phyloP scores from a whole-genome alignment of 208 protist species.

The Trypanosoma mega region DNA sequence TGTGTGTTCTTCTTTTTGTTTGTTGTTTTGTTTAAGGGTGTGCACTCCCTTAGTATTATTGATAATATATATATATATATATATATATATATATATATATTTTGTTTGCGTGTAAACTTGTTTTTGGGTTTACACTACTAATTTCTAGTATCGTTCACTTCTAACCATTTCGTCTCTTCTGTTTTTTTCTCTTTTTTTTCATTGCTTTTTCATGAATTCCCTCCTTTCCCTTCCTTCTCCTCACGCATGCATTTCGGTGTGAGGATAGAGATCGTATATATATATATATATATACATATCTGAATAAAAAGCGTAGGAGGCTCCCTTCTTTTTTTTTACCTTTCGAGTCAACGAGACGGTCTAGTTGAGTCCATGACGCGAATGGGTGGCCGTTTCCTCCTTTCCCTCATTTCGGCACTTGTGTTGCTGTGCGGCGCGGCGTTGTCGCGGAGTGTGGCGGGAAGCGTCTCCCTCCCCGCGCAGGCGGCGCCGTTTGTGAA shows the following conservation, averaged over 20 bases:
- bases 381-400: no score
- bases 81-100: slow-evolving; percentile 4
- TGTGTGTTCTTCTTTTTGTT: neutral
- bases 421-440: neutral
- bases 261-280: neutral
- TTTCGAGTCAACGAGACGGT: no score
- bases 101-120: neutral
- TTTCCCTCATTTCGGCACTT: no score
- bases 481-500: slow-evolving; percentile 50
- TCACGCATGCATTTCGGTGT: no score
- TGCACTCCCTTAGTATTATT: no score
- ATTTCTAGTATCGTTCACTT: neutral
- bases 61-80: neutral
- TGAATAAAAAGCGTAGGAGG: slow-evolving; percentile 7
- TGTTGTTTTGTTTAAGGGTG: neutral
- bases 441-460: slow-evolving; percentile 34
- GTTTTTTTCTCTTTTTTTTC: neutral
- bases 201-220: neutral
- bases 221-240: neutral
- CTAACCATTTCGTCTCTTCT: neutral
- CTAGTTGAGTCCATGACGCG: no score
- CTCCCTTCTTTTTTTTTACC: neutral
- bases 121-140: neutral
- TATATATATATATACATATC: slow-evolving; percentile 12
- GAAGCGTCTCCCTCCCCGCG: slow-evolving; percentile 44